A percentile compares a stretch with the other conserved stretches of the same genome.
These are phyloP conservation scores for Picochlorum sp. DNA, from an alignment of 139 green algal genomes.

Conservation along the genomic window DNA sequence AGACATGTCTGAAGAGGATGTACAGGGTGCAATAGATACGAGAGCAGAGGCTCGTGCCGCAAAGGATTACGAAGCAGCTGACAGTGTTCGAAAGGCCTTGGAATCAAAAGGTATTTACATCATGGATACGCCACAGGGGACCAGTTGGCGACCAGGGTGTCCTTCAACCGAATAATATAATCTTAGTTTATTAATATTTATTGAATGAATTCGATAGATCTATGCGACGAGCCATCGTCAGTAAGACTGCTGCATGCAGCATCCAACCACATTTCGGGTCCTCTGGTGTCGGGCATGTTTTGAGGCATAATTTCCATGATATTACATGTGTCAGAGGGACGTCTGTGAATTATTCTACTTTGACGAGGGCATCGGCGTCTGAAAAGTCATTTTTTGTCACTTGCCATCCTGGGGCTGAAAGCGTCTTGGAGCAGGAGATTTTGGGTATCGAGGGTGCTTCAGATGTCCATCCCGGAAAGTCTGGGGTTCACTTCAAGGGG, in stretches of 20 bases:
- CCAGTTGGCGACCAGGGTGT: constrained; percentile 50
- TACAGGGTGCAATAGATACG: constrained; percentile 43
- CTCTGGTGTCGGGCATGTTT: too few species aligned
- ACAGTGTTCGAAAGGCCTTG: constrained; percentile 50
- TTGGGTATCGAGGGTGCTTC: constrained; percentile 29
- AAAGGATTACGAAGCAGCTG: constrained; percentile 75
- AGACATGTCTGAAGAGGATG: constrained; percentile 56
- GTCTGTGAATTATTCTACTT: too few species aligned
- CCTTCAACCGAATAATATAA: background rate
- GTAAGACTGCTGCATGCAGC: too few species aligned
- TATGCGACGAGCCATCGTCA: too few species aligned
- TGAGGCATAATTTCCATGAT: too few species aligned
- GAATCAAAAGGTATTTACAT: constrained; percentile 56
- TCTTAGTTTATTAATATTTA: background rate
- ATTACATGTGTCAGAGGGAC: too few species aligned
- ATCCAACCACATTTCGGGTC: too few species aligned
- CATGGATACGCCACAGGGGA: constrained; percentile 64
- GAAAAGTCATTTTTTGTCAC: constrained; percentile 52
- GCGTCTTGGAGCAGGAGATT: constrained; percentile 62
- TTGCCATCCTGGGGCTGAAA: constrained; percentile 74
- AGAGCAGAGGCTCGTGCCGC: constrained; percentile 34
- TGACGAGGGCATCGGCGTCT: background rate
- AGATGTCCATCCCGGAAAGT: constrained; percentile 29
- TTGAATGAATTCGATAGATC: too few species aligned
- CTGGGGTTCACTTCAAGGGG: constrained; percentile 46